Base-by-base conservation (phyloP, 2,329 filamentous ascomycete genomes). In the Calonectria pauciramosa region DNA sequence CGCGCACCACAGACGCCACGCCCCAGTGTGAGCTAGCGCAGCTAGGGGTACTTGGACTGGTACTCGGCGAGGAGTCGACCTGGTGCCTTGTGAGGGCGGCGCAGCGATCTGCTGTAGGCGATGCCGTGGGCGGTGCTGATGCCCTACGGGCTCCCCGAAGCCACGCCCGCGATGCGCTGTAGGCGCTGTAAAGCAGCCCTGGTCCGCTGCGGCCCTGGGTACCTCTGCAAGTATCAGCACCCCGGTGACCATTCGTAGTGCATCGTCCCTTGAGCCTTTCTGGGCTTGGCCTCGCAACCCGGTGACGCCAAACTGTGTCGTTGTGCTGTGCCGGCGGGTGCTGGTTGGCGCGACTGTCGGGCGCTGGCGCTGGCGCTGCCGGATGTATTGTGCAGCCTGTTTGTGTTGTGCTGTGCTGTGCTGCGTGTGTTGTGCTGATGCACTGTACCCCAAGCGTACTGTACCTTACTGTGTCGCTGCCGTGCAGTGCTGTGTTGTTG, bases 1-100 rank as follows among this genome's bases (percentile, higher is more conserved):
- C 78, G 71, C 77, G 76, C 78, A 79, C 79, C 74, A 80, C 77
- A 75, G 79, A 73, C 77, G 78, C 79, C 78, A 81, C 79, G 72
- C 69, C 76, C 77, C 79, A 80, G 76, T 77, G 72, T 69, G 76
- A 74, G 74, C 78, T 81, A 81, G 75, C 71, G 69, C 74, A 51
- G 66, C 68, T 49, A 38, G 54, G 34, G 28, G 68, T 74, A 76
- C 74, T 26, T 52, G 23, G 26, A 26, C 32, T 34, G 73, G 70
- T 72, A 72, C 72, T 68, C 63, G 59, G 8, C 73, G 23, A 66
- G 66, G 16, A 51, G 49, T 26, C 30, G 67, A 41, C 66, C 60
- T 32, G 60, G 56, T 38, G 69, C 49, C 34, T 44, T 70, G 44
- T n/a, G 56, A 71, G 38, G 69, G 72, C 72, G 51, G 72, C 60